A percentile compares a stretch with the other conserved stretches of the same genome.
Conservation (phyloP, 2,329 filamentous ascomycete species). For the Arthrinium phaeospermum region DNA sequence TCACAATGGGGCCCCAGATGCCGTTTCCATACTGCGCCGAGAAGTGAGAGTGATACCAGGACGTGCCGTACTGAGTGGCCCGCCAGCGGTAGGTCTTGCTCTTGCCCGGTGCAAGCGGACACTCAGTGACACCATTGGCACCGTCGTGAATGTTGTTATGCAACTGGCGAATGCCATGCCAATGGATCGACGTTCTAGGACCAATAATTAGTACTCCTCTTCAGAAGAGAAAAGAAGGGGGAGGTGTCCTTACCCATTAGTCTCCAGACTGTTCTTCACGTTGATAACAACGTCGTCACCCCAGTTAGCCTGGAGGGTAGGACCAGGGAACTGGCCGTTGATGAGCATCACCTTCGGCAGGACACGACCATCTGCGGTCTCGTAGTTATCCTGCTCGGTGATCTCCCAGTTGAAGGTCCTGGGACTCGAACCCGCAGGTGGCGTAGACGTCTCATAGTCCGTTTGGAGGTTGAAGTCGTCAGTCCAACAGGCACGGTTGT, state of each 20-base stretch:
- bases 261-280: constrained; percentile 71
- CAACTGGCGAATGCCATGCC: constrained; percentile 54
- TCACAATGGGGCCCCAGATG: constrained; percentile 55
- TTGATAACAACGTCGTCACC: constrained; percentile 68
- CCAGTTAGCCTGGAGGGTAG: constrained; percentile 68
- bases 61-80: constrained; percentile 44
- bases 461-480: constrained; percentile 34
- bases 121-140: constrained; percentile 51
- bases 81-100: constrained; percentile 43
- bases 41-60: constrained; percentile 49
- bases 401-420: constrained; percentile 30
- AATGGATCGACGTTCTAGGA: constrained; percentile 48
- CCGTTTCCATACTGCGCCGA: constrained; percentile 58
- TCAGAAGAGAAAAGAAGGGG: background rate
- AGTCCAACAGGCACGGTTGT: constrained; percentile 35
- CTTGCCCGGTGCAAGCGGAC: constrained; percentile 43
- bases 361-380: constrained; percentile 32
- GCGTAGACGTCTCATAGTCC: constrained; percentile 33
- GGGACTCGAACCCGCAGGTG: constrained; percentile 25
- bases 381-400: constrained; percentile 32
- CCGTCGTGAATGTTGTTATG: constrained; percentile 50
- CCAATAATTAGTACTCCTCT: background rate
- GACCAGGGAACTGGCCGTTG: constrained; percentile 71
- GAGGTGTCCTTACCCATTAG: constrained; percentile 45
- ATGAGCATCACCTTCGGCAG: constrained; percentile 58